phyloP scores from a whole-genome alignment of 2,329 filamentous ascomycete species.

The Colletotrichum limetticola region DNA sequence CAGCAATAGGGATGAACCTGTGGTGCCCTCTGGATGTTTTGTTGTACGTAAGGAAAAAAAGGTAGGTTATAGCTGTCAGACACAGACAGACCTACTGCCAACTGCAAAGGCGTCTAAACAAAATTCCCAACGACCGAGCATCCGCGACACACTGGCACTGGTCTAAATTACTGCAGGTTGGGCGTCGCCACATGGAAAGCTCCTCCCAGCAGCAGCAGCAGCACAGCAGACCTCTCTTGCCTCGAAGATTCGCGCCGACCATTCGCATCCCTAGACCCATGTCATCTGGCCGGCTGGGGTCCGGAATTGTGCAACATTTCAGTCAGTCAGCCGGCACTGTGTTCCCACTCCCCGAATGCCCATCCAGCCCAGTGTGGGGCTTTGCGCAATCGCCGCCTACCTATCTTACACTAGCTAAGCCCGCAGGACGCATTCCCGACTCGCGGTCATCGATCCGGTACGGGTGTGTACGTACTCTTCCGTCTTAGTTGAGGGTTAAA shows the following conservation, averaged over 20 bases:
- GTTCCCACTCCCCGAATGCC: conserved; percentile 2
- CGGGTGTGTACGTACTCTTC: background rate
- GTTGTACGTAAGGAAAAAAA: background rate
- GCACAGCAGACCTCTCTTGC: background rate
- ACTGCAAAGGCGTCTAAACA: conserved; percentile 17
- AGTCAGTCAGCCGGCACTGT: conserved; percentile 1
- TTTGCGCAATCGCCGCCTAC: conserved; percentile 3
- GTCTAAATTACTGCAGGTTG: conserved; percentile 9
- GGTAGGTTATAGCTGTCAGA: background rate
- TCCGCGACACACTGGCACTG: background rate
- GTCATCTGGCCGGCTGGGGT: conserved; percentile 12
- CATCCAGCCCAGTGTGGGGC: background rate
- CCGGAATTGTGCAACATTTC: background rate
- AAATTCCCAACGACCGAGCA: conserved; percentile 11
- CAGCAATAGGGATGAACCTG: conserved; percentile 8
- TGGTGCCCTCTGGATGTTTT: background rate
- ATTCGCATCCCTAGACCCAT: conserved; percentile 16
- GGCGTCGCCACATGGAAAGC: conserved; percentile 16
- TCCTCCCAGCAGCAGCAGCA: background rate
- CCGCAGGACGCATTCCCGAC: background rate
- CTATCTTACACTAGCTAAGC: background rate
- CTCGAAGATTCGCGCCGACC: conserved; percentile 23
- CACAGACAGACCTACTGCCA: background rate
- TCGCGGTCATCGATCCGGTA: background rate
- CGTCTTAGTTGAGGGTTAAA: conserved; percentile 9